A percentile compares a stretch with the other conserved stretches of the same genome.
phyloP scores from a whole-genome alignment of 148 eudicot genomes.

The Rheum nobile region DNA sequence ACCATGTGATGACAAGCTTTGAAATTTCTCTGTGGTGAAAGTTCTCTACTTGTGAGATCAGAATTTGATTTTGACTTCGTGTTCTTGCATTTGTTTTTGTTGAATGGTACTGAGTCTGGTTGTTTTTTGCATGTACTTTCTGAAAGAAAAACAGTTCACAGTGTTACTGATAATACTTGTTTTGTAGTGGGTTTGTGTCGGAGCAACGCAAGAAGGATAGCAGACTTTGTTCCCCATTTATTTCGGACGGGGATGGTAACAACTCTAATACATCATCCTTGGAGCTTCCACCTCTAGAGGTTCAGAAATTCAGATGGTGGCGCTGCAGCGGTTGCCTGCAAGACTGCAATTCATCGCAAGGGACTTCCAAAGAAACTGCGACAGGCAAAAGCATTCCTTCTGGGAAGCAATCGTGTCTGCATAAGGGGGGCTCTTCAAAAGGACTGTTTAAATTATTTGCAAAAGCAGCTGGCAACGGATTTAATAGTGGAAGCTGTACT shows the following conservation, averaged over 20 bases:
- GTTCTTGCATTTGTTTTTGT: neutral
- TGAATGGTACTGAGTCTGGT: neutral
- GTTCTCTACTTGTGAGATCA: neutral
- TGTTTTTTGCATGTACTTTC: neutral
- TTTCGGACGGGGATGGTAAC: conserved; percentile 9
- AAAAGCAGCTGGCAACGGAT: neutral
- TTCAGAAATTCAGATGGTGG: conserved; percentile 53
- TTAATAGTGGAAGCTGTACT: neutral
- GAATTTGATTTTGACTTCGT: neutral
- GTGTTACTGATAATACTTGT: neutral
- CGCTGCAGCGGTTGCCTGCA: conserved; percentile 23
- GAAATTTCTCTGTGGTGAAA: neutral
- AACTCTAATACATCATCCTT: conserved; percentile 12
- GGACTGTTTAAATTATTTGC: neutral
- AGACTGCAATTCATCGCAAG: neutral
- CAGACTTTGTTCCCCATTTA: conserved; percentile 41
- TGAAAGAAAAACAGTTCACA: neutral
- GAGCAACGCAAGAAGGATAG: conserved; percentile 45
- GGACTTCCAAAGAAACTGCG: neutral
- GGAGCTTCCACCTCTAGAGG: conserved; percentile 41
- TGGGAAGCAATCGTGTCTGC: neutral
- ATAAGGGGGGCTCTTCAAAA: neutral
- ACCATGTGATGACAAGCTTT: conserved; percentile 2
- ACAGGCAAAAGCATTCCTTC: neutral
- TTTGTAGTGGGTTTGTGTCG: conserved; percentile 56